Evolutionary conservation across 257 asterid species (phyloP), one percentile per base, ranked within the genome.

Genomic region (Solanum ossicruentum): DNA sequence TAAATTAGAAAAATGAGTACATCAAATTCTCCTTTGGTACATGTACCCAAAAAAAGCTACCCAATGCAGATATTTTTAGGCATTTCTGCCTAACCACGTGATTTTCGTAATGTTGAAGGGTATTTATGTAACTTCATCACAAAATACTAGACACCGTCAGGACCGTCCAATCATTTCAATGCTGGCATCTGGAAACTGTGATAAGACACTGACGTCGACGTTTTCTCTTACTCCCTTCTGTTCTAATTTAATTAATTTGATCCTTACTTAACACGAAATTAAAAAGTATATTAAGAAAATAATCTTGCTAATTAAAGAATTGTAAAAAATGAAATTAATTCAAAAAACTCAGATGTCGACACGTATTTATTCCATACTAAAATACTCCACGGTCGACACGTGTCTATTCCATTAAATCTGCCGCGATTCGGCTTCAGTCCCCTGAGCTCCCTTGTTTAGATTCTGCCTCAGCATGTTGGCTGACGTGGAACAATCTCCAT

Each of bases 401-500:
- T 94, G 94, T 86, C 85, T 84, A 36, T 36, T 4, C 41, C 41
- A 36, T 36, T 84, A 89, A 71, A 91, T 91, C 93, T 83, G 80
- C 43, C 84, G 49, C 23, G 92, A 90, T 90, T 90, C 86, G 85
- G 85, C 84, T 88, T 82, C 79, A 67, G 39, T 41, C 86, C 86
- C 65, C 86, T 47, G 84, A 56, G 82, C 86, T 85, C 86, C 56
- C 89, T 81, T 85, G 87, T 89, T 91, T 92, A 89, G 96, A 93
- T 94, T 86, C 86, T 56, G 91, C 87, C 92, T 21, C 87, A 2
- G 0, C 16, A n/a, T 28, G 18, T 16, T 5, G 57, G 3, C 87
- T 82, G 43, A 84, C 85, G 85, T 89, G 91, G 80, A 47, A 3
- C 41, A 0, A 23, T 1, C 2, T 6, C 4, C 2, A 18, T 84